Evolutionary conservation across 805 yeast species (phyloP).

Genomic region (Ogataea saltuana): DNA sequence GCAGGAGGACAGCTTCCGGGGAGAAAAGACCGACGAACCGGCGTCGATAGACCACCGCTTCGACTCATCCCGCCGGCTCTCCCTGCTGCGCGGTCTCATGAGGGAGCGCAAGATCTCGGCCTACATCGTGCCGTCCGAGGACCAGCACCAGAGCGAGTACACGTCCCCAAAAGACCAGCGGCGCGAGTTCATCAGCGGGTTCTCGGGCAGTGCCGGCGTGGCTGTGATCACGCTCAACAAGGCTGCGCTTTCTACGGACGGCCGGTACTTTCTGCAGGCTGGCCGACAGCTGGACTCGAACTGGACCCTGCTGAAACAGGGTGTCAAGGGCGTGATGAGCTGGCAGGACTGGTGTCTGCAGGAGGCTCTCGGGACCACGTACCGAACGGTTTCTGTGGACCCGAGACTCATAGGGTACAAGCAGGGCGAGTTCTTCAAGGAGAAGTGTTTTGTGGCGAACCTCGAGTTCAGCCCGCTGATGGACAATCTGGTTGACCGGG

Average conservation of each 20-base stretch:
- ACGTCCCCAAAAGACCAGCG: conserved; percentile 81
- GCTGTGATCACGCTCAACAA: conserved; percentile 73
- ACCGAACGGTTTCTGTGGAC: conserved; percentile 74
- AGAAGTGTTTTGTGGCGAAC: conserved; percentile 35
- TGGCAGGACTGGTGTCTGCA: conserved; percentile 82
- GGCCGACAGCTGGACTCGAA: conserved; percentile 72
- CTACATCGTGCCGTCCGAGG: conserved; percentile 72
- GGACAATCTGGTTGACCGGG: conserved; percentile 68
- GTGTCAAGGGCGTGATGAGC: conserved; percentile 62
- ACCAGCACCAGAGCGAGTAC: conserved; percentile 92
- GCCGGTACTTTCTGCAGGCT: conserved; percentile 92
- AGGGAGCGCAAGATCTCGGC: conserved; percentile 45
- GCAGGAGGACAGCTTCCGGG: too few relatives aligned
- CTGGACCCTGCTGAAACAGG: conserved; percentile 84
- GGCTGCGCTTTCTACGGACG: conserved; percentile 89
- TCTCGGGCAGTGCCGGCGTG: conserved; percentile 91
- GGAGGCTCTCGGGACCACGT: conserved; percentile 47
- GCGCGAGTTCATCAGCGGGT: conserved; percentile 79
- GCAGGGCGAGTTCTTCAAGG: conserved; percentile 43
- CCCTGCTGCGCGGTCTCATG: conserved; percentile 46
- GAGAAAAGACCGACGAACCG: too few relatives aligned
- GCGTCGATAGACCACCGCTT: conserved; percentile 12
- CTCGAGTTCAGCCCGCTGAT: conserved; percentile 52
- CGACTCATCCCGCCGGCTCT: conserved; percentile 40
- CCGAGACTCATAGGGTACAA: conserved; percentile 66